Evolutionary conservation across 208 protist genomes (phyloP), one percentile per base, ranked within the genome.

Genomic region (Leishmania tropica): DNA sequence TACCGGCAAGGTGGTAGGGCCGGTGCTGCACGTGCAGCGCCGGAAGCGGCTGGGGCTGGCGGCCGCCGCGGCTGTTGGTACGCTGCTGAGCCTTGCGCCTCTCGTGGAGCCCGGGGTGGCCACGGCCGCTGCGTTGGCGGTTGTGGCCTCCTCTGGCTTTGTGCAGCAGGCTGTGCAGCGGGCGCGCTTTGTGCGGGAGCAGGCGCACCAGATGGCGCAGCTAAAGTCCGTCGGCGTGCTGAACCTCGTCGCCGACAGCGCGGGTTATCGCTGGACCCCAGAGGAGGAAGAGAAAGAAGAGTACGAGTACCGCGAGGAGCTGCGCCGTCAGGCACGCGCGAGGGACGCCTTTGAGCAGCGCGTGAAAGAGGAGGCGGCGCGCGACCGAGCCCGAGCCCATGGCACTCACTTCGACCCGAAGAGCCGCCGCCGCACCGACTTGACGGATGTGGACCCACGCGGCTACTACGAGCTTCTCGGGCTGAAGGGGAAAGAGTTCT

Each of bases 291-390:
- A 98, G 80, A 84, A 88, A 31, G 87, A 89, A 48, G 95, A 96
- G 89, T 98, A 95, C 80, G 95, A 98, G 86, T 96, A 96, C 85
- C 89, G 93, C 15, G 95, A 98, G 88, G 92, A 98, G 81, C 88
- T 98, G 62, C 90, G 95, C 28, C 89, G 83, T 40, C 86, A 85
- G 56, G 95, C 95, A 15, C 90, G 93, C 37, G 86, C 82, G 47
- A 90, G 89, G 67, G 85, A 88, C 65, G 83, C 75, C 35, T 98
- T 98, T 62, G 90, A 98, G 85, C 91, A 96, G 79, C 90, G 89
- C 13, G 92, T 98, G 48, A 95, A 96, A 87, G 93, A 98, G 79
- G 93, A 96, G 73, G 87, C 88, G 40, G 90, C 92, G 42, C 85
- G 93, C 11, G 92, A 96, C 42, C 81, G 87, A 45, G 95, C 93